Conservation (phyloP, 2,329 filamentous ascomycete species). For the Colletotrichum viniferum region DNA sequence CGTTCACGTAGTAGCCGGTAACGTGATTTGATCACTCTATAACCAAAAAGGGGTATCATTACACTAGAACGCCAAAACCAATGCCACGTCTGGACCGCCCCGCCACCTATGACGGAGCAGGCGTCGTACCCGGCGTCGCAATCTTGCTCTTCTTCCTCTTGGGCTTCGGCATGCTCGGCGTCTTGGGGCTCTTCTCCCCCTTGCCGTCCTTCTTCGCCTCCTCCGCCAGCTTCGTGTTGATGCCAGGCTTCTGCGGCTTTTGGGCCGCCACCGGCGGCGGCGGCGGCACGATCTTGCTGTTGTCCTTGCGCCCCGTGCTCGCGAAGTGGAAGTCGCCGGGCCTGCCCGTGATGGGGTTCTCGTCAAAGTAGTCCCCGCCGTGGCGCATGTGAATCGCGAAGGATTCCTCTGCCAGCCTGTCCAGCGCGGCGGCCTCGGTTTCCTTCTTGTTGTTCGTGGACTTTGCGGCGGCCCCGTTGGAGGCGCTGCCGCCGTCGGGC, state of each 20-base stretch:
- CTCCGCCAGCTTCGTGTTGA: slow-evolving; percentile 48
- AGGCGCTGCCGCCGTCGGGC: slow-evolving; percentile 38
- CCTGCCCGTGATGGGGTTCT: slow-evolving; percentile 70
- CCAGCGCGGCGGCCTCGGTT: slow-evolving; percentile 41
- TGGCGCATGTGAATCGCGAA: slow-evolving; percentile 61
- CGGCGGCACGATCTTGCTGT: slow-evolving; percentile 28
- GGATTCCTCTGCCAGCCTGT: slow-evolving; percentile 60
- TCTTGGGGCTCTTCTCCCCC: slow-evolving; percentile 48
- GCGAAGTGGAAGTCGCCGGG: slow-evolving; percentile 70
- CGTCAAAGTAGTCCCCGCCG: slow-evolving; percentile 69
- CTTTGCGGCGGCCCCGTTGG: slow-evolving; percentile 25
- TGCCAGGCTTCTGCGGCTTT: slow-evolving; percentile 26
- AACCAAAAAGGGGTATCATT: slow-evolving; percentile 15
- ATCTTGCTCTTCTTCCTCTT: slow-evolving; percentile 56
- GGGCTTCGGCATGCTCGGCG: slow-evolving; percentile 44
- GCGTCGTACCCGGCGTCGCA: slow-evolving; percentile 12
- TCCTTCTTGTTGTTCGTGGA: slow-evolving; percentile 36
- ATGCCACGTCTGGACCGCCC: not conserved
- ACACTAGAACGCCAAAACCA: not conserved
- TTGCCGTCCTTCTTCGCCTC: slow-evolving; percentile 49
- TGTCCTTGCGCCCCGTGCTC: slow-evolving; percentile 60
- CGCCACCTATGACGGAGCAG: not conserved
- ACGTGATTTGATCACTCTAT: not conserved
- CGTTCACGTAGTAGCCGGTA: not conserved
- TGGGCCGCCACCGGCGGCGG: slow-evolving; percentile 2